phyloP scores from a whole-genome alignment of 2,329 filamentous ascomycete species.

The Alternaria hordeiaustralica region DNA sequence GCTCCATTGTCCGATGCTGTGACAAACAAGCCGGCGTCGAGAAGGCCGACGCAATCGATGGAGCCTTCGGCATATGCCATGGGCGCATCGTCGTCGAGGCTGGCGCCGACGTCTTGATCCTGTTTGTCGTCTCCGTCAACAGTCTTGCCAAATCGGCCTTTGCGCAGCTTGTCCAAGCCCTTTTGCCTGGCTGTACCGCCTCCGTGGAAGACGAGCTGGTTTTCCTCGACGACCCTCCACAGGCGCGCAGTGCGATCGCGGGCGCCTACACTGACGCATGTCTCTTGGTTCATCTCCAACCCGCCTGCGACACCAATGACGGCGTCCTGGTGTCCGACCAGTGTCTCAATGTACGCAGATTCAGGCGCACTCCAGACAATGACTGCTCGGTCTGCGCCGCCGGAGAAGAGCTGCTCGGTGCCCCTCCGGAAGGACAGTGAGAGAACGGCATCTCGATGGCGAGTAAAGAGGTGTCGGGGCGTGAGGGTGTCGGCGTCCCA shows the following conservation, averaged over 20 bases:
- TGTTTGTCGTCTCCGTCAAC: slow-evolving; percentile 55
- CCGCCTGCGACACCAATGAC: slow-evolving; percentile 76
- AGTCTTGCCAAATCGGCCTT: slow-evolving; percentile 44
- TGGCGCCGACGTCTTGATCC: slow-evolving; percentile 43
- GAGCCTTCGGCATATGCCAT: slow-evolving; percentile 72
- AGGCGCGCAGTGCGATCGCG: slow-evolving; percentile 88
- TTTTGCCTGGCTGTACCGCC: slow-evolving; percentile 62
- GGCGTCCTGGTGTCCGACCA: slow-evolving; percentile 94
- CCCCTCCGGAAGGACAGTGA: slow-evolving; percentile 84
- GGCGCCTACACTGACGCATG: slow-evolving; percentile 88
- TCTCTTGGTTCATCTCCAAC: slow-evolving; percentile 73
- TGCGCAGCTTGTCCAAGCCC: slow-evolving; percentile 47
- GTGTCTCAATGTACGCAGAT: slow-evolving; percentile 90
- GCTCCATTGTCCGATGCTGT: slow-evolving; percentile 93
- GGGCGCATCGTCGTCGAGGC: slow-evolving; percentile 49
- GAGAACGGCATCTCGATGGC: slow-evolving; percentile 88
- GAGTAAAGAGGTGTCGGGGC: slow-evolving; percentile 82
- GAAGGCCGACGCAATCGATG: slow-evolving; percentile 89
- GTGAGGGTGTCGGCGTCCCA: slow-evolving; percentile 83
- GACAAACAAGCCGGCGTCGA: slow-evolving; percentile 87
- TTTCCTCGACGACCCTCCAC: slow-evolving; percentile 97
- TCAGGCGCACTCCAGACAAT: slow-evolving; percentile 95
- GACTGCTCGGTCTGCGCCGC: slow-evolving; percentile 88
- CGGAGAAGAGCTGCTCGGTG: slow-evolving; percentile 89
- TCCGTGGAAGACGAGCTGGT: slow-evolving; percentile 92